Evolutionary conservation across 2,329 filamentous ascomycete species (phyloP), one percentile per base, ranked within the genome.

Genomic region (Claviceps humidiphila): DNA sequence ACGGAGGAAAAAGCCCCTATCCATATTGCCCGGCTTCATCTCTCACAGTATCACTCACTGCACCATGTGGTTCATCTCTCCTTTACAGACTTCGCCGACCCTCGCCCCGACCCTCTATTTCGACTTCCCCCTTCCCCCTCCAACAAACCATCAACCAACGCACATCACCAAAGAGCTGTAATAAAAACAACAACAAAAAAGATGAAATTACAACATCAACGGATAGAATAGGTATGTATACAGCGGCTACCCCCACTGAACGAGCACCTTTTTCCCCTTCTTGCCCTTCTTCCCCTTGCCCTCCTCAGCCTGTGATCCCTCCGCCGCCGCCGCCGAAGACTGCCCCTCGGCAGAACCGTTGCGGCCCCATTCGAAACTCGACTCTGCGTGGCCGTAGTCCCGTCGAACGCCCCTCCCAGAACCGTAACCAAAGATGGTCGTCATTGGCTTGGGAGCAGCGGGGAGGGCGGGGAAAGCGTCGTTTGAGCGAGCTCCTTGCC

Each of bases 381-480:
- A 77, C 16, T 74, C 70, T 38, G 70, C 66, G 5, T 61, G 59
- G 8, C 72, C 74, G 41, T 73, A 67, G 58, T 82, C 79, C 43
- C 80, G 66, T 47, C 77, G 70, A 16, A 84, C 78, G 37, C 72
- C 65, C 4, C 69, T 64, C 4, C 79, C 70, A 4, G 69, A 66
- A 2, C 80, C 80, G 58, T 82, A 82, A 2, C 78, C 78, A 51
- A 82, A 81, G 45, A 83, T 80, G 0, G 77, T 80, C 1, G 77
- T 81, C 43, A 72, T 71, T 3, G 78, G 77, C 61, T 83, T 96
- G 0, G 86, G 77, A 1, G 89, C 89, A 0, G 82, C 75, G 0
- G 90, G 90, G 1, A 96, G 75, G 1, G 89, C 84, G 0, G 90
- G 91, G 68, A 96, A 96, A 0, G 82, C 81, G 56, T 90, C 84